Evolutionary conservation across 257 asterid species (phyloP), one percentile per base, ranked within the genome.

Genomic region (Petrea volubilis): DNA sequence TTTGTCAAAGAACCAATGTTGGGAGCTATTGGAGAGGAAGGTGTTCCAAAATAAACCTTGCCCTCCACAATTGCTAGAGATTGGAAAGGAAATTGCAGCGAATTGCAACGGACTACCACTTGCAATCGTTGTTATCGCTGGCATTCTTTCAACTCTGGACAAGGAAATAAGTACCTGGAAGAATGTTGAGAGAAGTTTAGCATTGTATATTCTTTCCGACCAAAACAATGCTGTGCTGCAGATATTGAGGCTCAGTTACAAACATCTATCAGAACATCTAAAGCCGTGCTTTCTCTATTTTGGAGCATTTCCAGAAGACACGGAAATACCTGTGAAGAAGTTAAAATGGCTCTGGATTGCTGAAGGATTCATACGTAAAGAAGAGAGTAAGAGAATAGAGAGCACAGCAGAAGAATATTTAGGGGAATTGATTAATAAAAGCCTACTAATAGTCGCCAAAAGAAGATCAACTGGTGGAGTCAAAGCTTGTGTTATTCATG

Each of bases 301-400:
- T 23, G 77, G 77, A 44, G 47, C 56, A 27, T 73, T 68, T 59
- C 27, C 74, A 0, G 70, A 50, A 66, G 74, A 64, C 64, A 20
- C 25, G 23, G 46, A 28, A 46, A 34, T 65, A 29, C 25, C 52
- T 40, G 49, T 65, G 4, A 8, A 2, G 18, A 46, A 50, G 50
- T 50, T 67, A 27, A 24, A n/a, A 27, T 38, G 60, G 8, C 47
- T 80, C 11, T 80, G 85, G 85, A 70, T 76, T 29, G 74, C 79
- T 13, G 82, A 76, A 36, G 85, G 85, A 25, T 80, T 80, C 55
- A 51, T 77, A 40, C 46, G n/a, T n/a, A n/a, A n/a, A n/a, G n/a
- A n/a, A n/a, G n/a, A n/a, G n/a, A n/a, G n/a, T n/a, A n/a, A n/a
- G 29, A 2, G 24, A 40, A 23, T 53, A 68, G 4, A 63, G 18